Conservation (phyloP, 306 rosid species). For the Mucuna pruriens region DNA sequence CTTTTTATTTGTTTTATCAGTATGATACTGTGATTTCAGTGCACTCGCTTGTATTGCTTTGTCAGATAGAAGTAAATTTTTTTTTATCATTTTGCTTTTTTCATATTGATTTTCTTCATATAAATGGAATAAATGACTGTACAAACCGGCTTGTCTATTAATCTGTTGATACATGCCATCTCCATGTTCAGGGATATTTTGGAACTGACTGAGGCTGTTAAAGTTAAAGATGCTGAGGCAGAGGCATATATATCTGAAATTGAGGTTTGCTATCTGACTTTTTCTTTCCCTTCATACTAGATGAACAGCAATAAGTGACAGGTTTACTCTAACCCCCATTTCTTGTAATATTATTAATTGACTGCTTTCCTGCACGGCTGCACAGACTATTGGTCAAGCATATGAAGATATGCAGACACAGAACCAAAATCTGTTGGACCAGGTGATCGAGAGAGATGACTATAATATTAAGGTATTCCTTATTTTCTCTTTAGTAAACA, state of each 20-base stretch:
- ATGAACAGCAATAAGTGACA: background rate
- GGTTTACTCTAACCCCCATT: background rate
- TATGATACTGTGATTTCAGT: background rate
- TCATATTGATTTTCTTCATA: background rate
- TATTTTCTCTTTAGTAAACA: constrained; percentile 26
- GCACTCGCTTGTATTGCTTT: background rate
- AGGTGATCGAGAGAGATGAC: constrained; percentile 95
- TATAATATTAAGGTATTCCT: constrained; percentile 83
- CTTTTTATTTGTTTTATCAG: background rate
- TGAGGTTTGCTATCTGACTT: constrained; percentile 61
- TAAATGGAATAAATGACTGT: constrained; percentile 26
- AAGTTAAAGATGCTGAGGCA: constrained; percentile 85
- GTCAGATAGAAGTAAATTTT: background rate
- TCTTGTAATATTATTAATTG: constrained; percentile 26
- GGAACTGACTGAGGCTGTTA: constrained; percentile 83
- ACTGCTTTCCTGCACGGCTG: constrained; percentile 42
- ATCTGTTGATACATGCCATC: constrained; percentile 24
- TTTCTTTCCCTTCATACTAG: constrained; percentile 3
- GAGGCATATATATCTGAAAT: constrained; percentile 93
- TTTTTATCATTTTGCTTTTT: background rate
- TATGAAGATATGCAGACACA: constrained; percentile 99
- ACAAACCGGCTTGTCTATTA: constrained; percentile 21
- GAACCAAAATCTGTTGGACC: constrained; percentile 86
- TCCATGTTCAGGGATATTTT: constrained; percentile 63
- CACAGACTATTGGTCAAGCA: constrained; percentile 99